phyloP scores from a whole-genome alignment of 257 asterid species.

The Fraxinus americana region DNA sequence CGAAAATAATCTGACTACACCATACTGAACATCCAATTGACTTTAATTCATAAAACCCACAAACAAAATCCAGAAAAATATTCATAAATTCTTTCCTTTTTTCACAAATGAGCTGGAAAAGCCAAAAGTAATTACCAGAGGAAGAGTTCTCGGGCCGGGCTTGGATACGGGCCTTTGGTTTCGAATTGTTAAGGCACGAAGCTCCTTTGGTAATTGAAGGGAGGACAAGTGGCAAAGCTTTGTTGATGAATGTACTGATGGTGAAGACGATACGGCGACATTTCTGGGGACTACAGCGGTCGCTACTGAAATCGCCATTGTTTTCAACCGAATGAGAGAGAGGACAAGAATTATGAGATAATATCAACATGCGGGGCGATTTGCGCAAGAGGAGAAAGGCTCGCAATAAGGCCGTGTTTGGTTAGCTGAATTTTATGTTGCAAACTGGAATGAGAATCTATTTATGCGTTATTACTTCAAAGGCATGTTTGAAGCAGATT shows the following conservation, averaged over 20 bases:
- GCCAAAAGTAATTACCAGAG: constrained; percentile 44
- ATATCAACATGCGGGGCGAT: not conserved
- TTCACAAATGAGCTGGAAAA: not conserved
- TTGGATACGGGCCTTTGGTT: constrained; percentile 33
- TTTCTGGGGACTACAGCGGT: constrained; percentile 38
- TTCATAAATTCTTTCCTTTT: not conserved
- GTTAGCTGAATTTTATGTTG: not conserved
- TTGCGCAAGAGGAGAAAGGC: not conserved
- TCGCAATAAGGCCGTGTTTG: not conserved
- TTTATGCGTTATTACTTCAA: no score
- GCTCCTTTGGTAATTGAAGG: constrained; percentile 50
- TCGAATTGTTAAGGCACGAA: constrained; percentile 42
- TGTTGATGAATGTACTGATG: constrained; percentile 25
- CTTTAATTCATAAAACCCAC: constrained; percentile 13
- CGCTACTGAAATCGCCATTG: constrained; percentile 70
- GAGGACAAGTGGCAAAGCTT: constrained; percentile 50
- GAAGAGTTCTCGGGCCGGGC: constrained; percentile 38
- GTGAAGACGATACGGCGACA: constrained; percentile 34
- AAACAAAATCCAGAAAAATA: not conserved
- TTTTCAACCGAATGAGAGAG: not conserved
- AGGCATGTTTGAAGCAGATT: not conserved
- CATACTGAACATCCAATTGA: constrained; percentile 13
- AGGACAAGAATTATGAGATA: constrained; percentile 2
- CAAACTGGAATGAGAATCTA: not conserved
- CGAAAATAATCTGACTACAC: not conserved